Conservation (phyloP, 176 grass and related monocot species). For the Tuctoria greenei region DNA sequence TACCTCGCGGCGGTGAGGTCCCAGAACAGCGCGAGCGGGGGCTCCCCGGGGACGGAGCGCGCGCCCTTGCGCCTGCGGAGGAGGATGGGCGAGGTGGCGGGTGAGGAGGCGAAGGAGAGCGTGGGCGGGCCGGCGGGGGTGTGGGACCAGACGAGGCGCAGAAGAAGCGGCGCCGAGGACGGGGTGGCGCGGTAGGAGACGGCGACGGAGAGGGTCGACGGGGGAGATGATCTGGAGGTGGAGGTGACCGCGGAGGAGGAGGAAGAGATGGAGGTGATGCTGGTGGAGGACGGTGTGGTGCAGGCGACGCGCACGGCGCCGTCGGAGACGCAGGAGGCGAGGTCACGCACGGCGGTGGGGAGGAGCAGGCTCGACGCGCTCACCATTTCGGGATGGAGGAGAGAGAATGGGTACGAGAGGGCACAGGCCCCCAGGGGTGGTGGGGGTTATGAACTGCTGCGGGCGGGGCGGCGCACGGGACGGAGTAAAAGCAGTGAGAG, state of each 20-base stretch:
- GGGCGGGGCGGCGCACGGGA: background rate
- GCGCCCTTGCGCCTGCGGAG: slow-evolving; percentile 63
- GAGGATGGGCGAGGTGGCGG: slow-evolving; percentile 33
- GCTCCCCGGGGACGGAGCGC: background rate
- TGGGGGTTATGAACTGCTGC: background rate
- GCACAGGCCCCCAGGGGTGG: background rate
- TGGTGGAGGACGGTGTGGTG: slow-evolving; percentile 45
- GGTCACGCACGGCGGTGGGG: slow-evolving; percentile 55
- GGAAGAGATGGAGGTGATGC: slow-evolving; percentile 14
- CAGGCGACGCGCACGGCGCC: slow-evolving; percentile 65
- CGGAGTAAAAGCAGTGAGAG: background rate
- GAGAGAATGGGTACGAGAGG: background rate
- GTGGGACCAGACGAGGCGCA: slow-evolving; percentile 59
- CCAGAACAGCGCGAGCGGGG: slow-evolving; percentile 66
- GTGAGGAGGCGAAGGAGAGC: slow-evolving; percentile 44
- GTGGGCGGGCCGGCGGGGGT: slow-evolving; percentile 30
- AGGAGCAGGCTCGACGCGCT: slow-evolving; percentile 62
- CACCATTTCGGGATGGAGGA: slow-evolving; percentile 40
- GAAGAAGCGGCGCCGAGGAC: slow-evolving; percentile 33
- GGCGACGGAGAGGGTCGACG: slow-evolving; percentile 52
- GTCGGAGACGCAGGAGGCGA: slow-evolving; percentile 82
- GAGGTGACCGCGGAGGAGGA: background rate
- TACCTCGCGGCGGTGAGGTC: slow-evolving; percentile 62
- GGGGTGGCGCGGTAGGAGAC: slow-evolving; percentile 38
- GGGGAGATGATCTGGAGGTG: background rate